These are phyloP conservation scores for Tremella yokohamensis DNA, from an alignment of 768 basidiomycete species.

Conservation along the genomic window DNA sequence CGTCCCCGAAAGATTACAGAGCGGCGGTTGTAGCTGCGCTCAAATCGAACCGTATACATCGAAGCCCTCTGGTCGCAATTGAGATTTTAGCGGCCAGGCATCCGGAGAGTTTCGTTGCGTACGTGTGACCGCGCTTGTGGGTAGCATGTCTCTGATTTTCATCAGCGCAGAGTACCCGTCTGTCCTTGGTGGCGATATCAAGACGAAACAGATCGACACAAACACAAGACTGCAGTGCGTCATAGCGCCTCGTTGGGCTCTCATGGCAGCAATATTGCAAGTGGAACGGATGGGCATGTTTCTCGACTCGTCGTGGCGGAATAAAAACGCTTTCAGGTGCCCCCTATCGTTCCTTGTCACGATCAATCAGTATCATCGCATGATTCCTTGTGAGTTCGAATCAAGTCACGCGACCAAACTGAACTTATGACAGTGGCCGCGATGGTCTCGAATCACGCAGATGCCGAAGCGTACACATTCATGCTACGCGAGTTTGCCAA, in stretches of 20 bases:
- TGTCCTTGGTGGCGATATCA: neutral
- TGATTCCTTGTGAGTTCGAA: constrained; percentile 13
- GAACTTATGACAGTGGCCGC: constrained; percentile 9
- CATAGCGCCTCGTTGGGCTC: constrained; percentile 5
- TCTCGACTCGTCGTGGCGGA: constrained; percentile 19
- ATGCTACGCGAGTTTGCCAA: constrained; percentile 2
- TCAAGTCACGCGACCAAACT: too few species aligned
- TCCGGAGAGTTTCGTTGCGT: constrained; percentile 9
- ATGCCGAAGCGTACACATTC: constrained; percentile 7
- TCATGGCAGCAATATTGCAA: constrained; percentile 10
- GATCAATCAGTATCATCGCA: constrained; percentile 12
- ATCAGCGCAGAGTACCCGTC: neutral
- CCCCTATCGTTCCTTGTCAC: constrained; percentile 15
- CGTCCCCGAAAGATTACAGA: neutral
- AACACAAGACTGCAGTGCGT: constrained; percentile 10
- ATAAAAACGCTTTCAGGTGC: constrained; percentile 16
- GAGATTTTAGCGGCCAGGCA: constrained; percentile 1
- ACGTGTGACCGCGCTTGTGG: neutral
- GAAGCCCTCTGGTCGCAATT: constrained; percentile 8
- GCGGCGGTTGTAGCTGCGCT: constrained; percentile 5
- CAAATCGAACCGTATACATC: neutral
- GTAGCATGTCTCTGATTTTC: too few species aligned
- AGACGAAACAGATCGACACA: neutral
- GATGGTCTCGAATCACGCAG: constrained; percentile 8
- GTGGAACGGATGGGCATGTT: constrained; percentile 5